These are phyloP conservation scores for Colletotrichum euphorbiae DNA, from an alignment of 2,329 filamentous ascomycete genomes.

Conservation along the genomic window DNA sequence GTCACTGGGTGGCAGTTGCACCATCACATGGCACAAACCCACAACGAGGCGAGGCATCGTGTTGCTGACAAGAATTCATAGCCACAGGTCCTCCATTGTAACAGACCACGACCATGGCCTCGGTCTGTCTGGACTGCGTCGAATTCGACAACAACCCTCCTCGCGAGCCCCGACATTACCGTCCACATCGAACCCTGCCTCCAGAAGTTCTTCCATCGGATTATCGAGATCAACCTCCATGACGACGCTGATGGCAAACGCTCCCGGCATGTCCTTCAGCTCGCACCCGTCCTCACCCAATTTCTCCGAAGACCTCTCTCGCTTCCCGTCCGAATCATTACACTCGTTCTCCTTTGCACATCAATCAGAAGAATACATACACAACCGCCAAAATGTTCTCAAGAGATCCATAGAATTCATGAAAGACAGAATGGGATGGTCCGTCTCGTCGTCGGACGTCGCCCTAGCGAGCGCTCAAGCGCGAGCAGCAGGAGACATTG, in stretches of 20 bases:
- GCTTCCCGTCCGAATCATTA: constrained; percentile 94
- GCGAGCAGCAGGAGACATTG: constrained; percentile 82
- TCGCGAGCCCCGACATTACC: constrained; percentile 74
- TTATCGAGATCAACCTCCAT: constrained; percentile 78
- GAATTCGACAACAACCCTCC: constrained; percentile 89
- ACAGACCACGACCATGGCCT: constrained; percentile 89
- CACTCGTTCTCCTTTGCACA: constrained; percentile 99
- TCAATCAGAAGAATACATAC: constrained; percentile 90
- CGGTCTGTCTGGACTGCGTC: constrained; percentile 86
- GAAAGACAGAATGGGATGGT: constrained; percentile 89
- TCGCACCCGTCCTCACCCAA: constrained; percentile 78
- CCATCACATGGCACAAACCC: constrained; percentile 35
- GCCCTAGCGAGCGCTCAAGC: constrained; percentile 87
- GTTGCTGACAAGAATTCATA: constrained; percentile 35
- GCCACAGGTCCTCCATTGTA: constrained; percentile 79
- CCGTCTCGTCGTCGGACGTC: constrained; percentile 72
- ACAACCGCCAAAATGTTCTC: constrained; percentile 91
- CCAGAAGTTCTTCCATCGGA: constrained; percentile 68
- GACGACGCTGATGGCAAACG: constrained; percentile 71
- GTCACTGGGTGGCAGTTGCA: constrained; percentile 30
- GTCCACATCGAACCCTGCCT: constrained; percentile 71
- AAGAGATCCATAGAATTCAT: constrained; percentile 97
- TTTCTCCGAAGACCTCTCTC: constrained; percentile 87
- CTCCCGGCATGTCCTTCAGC: constrained; percentile 64
- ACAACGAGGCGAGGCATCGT: constrained; percentile 23